phyloP scores from a whole-genome alignment of 805 yeast species.

The Yarrowia hollandica region DNA sequence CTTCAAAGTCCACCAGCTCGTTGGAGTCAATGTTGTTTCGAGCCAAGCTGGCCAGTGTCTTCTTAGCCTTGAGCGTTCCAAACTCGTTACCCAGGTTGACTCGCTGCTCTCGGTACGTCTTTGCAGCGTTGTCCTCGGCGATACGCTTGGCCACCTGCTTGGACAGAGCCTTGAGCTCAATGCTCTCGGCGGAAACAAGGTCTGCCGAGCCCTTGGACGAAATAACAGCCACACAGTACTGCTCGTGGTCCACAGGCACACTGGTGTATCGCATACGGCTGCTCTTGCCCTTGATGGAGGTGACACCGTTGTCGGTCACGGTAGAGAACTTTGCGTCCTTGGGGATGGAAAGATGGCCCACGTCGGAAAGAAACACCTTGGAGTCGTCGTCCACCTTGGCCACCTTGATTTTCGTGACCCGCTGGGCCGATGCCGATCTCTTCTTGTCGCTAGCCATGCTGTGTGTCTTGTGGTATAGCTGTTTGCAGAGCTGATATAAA shows the following conservation, averaged over 20 bases:
- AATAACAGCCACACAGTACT: conserved; percentile 26
- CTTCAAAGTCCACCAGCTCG: conserved; percentile 68
- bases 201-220: conserved; percentile 7
- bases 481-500: too few relatives aligned
- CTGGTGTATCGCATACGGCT: conserved; percentile 24
- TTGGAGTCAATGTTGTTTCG: conserved; percentile 86
- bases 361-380: conserved; percentile 19
- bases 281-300: conserved; percentile 23
- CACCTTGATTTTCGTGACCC: conserved; percentile 14
- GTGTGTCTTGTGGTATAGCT: neutral
- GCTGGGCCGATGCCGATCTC: conserved; percentile 5
- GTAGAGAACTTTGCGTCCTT: conserved; percentile 16
- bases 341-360: conserved; percentile 9
- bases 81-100: conserved; percentile 90
- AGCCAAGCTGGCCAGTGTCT: conserved; percentile 77
- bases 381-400: conserved; percentile 2
- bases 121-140: neutral
- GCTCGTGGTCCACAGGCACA: conserved; percentile 12
- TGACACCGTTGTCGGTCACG: neutral
- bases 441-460: conserved; percentile 24
- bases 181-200: conserved; percentile 19
- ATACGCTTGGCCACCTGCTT: conserved; percentile 11
- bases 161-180: conserved; percentile 27
- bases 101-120: conserved; percentile 50
- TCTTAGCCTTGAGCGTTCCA: conserved; percentile 95